Evolutionary conservation across 345 rosid species (phyloP).

Genomic region (Lagerstroemia speciosa): DNA sequence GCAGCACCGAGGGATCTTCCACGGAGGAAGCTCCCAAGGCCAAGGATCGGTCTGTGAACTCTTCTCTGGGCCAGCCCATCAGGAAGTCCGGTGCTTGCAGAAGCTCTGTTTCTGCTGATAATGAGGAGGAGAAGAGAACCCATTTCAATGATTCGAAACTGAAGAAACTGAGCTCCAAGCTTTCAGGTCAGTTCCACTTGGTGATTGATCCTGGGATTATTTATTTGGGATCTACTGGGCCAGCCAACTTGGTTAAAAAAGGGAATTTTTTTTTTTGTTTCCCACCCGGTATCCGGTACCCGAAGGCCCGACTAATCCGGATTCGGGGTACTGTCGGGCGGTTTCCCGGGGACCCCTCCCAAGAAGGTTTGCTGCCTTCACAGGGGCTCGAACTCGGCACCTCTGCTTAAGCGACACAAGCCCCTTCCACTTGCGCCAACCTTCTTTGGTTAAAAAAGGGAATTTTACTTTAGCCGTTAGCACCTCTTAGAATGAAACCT

Average conservation of each 20-base stretch:
- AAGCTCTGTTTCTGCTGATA: constrained; percentile 28
- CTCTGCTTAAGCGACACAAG: no score
- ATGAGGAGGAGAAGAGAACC: constrained; percentile 21
- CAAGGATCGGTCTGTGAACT: constrained; percentile 29
- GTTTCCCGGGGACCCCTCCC: no score
- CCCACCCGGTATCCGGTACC: no score
- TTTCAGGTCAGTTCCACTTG: constrained; percentile 40
- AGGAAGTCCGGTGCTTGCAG: constrained; percentile 53
- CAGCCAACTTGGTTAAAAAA: no score
- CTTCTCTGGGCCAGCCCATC: constrained; percentile 90
- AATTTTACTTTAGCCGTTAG: neutral
- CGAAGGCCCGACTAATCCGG: no score
- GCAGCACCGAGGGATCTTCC: constrained; percentile 20
- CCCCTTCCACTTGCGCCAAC: no score
- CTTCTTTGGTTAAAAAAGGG: no score
- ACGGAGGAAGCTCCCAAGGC: constrained; percentile 28
- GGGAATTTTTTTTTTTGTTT: no score
- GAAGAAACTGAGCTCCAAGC: constrained; percentile 24
- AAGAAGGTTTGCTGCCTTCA: no score
- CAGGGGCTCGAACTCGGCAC: no score
- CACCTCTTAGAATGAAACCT: neutral
- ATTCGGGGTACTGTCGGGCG: no score
- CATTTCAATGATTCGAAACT: constrained; percentile 29
- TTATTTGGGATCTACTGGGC: no score
- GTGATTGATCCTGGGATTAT: neutral